Evolutionary conservation across 768 basidiomycete genomes (phyloP).

Genomic region (Crucibulum laeve): DNA sequence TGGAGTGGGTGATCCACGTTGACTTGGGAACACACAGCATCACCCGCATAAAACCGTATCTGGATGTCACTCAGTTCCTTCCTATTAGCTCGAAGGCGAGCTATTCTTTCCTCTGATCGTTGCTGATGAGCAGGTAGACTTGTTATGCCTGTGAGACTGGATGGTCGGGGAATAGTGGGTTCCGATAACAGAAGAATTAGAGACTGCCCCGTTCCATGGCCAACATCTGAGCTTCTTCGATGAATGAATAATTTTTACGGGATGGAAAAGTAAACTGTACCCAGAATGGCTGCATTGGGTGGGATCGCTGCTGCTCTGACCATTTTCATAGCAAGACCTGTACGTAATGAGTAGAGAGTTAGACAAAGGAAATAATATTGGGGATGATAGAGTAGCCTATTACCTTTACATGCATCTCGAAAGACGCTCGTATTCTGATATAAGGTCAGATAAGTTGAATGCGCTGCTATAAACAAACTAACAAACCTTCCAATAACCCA

Average conservation of each 20-base stretch:
- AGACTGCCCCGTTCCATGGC: slow-evolving; percentile 67
- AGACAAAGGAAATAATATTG: background rate
- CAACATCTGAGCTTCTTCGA: slow-evolving; percentile 57
- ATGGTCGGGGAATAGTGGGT: slow-evolving; percentile 39
- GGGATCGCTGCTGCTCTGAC: slow-evolving; percentile 36
- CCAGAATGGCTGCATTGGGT: slow-evolving; percentile 44
- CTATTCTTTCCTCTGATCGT: slow-evolving; percentile 39
- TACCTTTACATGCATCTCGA: slow-evolving; percentile 60
- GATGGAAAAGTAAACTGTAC: too few relatives aligned
- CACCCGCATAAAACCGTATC: slow-evolving; percentile 40
- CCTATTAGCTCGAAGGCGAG: slow-evolving; percentile 15
- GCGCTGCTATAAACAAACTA: too few relatives aligned
- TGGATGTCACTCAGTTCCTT: slow-evolving; percentile 13
- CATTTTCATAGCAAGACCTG: slow-evolving; percentile 47
- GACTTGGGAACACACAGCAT: slow-evolving; percentile 40
- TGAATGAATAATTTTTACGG: background rate
- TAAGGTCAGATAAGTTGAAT: too few relatives aligned
- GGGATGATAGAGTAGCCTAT: too few relatives aligned
- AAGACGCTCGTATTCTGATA: slow-evolving; percentile 44
- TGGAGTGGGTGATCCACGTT: slow-evolving; percentile 39
- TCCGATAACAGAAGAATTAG: slow-evolving; percentile 49
- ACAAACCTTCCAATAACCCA: slow-evolving; percentile 65
- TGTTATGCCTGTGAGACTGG: slow-evolving; percentile 53
- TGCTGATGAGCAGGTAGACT: slow-evolving; percentile 43
- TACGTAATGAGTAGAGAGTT: background rate